Conservation (phyloP, 2,329 filamentous ascomycete species). For the Curvularia verruculosa region DNA sequence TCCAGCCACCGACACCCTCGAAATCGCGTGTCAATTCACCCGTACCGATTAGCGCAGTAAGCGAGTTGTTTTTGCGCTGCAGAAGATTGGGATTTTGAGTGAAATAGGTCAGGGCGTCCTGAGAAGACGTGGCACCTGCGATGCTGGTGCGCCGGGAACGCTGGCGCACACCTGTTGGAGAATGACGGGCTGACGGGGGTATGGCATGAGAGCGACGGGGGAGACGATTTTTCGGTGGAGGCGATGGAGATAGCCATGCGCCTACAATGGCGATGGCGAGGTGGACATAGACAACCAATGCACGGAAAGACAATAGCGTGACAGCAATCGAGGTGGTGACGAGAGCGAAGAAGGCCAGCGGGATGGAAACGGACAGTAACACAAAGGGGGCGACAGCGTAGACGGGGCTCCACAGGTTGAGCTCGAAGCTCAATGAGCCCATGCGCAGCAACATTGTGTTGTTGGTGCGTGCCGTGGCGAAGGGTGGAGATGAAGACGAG, state of each 20-base stretch:
- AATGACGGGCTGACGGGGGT: slow-evolving; percentile 23
- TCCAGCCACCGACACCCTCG: slow-evolving; percentile 53
- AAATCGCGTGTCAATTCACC: slow-evolving; percentile 48
- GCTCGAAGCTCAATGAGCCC: slow-evolving; percentile 20
- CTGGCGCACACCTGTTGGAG: slow-evolving; percentile 26
- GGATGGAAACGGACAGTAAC: slow-evolving; percentile 48
- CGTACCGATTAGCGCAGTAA: slow-evolving; percentile 43
- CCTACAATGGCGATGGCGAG: slow-evolving; percentile 49
- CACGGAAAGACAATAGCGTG: slow-evolving; percentile 48
- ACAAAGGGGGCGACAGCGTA: slow-evolving; percentile 45
- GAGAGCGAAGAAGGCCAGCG: slow-evolving; percentile 48
- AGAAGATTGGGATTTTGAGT: slow-evolving; percentile 25
- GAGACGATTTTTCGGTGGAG: slow-evolving; percentile 23
- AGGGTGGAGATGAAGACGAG: slow-evolving; percentile 3
- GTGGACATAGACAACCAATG: slow-evolving; percentile 52
- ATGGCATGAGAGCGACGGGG: slow-evolving; percentile 18
- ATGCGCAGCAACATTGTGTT: slow-evolving; percentile 22
- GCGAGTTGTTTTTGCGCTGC: slow-evolving; percentile 40
- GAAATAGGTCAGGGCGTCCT: slow-evolving; percentile 24
- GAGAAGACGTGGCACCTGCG: slow-evolving; percentile 28
- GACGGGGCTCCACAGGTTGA: slow-evolving; percentile 37
- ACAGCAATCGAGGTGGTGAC: slow-evolving; percentile 50
- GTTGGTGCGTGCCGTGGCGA: not conserved
- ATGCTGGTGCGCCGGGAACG: slow-evolving; percentile 35
- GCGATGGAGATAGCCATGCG: slow-evolving; percentile 41